Conservation (phyloP, 306 rosid genomes). For the Rubus idaeus region DNA sequence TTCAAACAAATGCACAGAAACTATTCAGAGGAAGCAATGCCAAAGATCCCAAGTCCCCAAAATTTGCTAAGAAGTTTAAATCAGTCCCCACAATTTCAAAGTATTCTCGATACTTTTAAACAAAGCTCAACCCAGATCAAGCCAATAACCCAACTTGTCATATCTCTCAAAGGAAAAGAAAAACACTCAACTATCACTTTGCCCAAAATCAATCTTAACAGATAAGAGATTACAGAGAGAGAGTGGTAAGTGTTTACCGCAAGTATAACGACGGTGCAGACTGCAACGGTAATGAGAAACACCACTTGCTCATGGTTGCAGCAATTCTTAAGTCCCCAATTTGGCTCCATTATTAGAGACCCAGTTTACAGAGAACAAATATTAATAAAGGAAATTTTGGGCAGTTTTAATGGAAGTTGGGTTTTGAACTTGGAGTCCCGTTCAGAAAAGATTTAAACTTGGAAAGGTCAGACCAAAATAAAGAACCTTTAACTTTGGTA, state of each 20-base stretch:
- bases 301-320: conserved; percentile 67
- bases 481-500: background rate
- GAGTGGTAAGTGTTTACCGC: conserved; percentile 38
- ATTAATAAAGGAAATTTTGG: background rate
- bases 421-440: background rate
- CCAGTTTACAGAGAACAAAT: background rate
- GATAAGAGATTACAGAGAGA: background rate
- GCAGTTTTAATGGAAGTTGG: background rate
- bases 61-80: background rate
- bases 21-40: background rate
- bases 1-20: background rate
- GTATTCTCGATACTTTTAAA: background rate
- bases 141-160: background rate
- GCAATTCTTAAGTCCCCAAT: conserved; percentile 63
- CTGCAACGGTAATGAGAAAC: conserved; percentile 47
- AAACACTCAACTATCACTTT: background rate
- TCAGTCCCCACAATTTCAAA: background rate
- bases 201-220: conserved; percentile 7
- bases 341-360: conserved; percentile 44
- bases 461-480: background rate
- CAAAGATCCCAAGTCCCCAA: background rate
- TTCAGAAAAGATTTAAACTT: conserved; percentile 10
- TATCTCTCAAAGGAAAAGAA: background rate
- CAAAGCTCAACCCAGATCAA: conserved; percentile 20
- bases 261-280: conserved; percentile 60